Evolutionary conservation across 768 basidiomycete genomes (phyloP).

Genomic region (Hortiboletus campestris): DNA sequence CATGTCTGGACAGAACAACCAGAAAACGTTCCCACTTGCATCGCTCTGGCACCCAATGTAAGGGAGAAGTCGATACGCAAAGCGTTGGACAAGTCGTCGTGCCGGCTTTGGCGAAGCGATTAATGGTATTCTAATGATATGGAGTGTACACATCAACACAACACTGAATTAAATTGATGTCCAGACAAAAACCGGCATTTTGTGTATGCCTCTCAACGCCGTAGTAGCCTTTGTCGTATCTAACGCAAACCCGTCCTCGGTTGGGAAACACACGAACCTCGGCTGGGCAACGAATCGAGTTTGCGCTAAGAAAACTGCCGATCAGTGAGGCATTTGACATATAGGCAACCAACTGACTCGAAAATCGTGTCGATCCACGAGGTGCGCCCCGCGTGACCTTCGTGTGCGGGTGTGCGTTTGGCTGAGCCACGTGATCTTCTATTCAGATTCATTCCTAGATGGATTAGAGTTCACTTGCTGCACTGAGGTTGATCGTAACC

Average conservation of each 20-base stretch:
- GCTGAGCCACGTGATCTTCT: constrained; percentile 44
- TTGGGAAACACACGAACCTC: constrained; percentile 31
- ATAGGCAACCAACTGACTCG: constrained; percentile 32
- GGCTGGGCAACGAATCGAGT: constrained; percentile 39
- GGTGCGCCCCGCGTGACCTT: constrained; percentile 40
- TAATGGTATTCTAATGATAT: neutral
- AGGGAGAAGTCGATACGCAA: constrained; percentile 38
- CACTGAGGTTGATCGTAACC: constrained; percentile 50
- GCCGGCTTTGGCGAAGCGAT: constrained; percentile 36
- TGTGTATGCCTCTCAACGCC: constrained; percentile 3
- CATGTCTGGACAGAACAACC: constrained; percentile 46
- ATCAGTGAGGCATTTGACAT: neutral
- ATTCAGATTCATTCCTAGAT: constrained; percentile 44
- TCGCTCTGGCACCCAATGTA: constrained; percentile 43
- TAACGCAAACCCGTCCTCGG: constrained; percentile 44
- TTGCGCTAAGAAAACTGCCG: constrained; percentile 34
- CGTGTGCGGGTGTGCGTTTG: constrained; percentile 44
- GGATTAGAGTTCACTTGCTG: constrained; percentile 40
- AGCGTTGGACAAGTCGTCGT: constrained; percentile 40
- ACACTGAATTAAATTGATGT: neutral
- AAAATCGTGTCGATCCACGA: constrained; percentile 44
- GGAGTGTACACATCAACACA: neutral
- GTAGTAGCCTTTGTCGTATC: constrained; percentile 43
- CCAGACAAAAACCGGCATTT: neutral
- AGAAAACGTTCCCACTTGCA: constrained; percentile 40